These are phyloP conservation scores for Aspergillus heteromorphus DNA, from an alignment of 495 filamentous ascomycete genomes.

Conservation along the genomic window DNA sequence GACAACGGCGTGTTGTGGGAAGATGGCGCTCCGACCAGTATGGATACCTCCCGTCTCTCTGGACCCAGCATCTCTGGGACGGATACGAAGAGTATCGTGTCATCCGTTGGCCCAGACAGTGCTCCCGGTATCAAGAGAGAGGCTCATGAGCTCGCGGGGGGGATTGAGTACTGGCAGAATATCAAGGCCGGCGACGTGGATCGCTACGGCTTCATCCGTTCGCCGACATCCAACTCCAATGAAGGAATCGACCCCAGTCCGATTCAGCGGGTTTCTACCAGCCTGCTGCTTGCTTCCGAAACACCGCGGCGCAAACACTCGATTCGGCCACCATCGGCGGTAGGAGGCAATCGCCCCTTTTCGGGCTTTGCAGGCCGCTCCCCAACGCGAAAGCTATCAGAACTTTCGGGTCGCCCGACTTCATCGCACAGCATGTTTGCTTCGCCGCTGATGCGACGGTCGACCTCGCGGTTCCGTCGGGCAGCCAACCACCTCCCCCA, in stretches of 20 bases:
- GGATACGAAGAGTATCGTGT: constrained; percentile 16
- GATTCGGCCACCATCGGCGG: constrained; percentile 42
- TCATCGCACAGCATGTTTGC: constrained; percentile 46
- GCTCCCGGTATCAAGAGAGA: constrained; percentile 39
- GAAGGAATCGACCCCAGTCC: constrained; percentile 43
- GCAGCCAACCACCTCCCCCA: constrained; percentile 72
- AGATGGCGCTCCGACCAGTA: constrained; percentile 45
- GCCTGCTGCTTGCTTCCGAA: constrained; percentile 58
- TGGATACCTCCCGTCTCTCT: constrained; percentile 35
- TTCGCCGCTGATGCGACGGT: constrained; percentile 31
- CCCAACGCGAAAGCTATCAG: constrained; percentile 42
- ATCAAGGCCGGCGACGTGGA: constrained; percentile 84
- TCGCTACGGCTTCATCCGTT: constrained; percentile 87
- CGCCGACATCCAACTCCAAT: constrained; percentile 31
- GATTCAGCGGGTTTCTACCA: constrained; percentile 62
- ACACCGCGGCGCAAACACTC: constrained; percentile 53
- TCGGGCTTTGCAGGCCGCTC: constrained; percentile 50
- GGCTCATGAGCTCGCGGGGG: constrained; percentile 65
- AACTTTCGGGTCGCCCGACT: constrained; percentile 30
- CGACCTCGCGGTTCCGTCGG: constrained; percentile 48
- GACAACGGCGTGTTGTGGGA: constrained; percentile 56
- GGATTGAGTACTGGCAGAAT: constrained; percentile 94
- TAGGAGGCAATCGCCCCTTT: constrained; percentile 41
- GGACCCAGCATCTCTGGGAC: constrained; percentile 14
- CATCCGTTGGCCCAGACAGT: constrained; percentile 5